Conservation (phyloP, 805 yeast genomes). For the Cyberlindnera mississippiensis region DNA sequence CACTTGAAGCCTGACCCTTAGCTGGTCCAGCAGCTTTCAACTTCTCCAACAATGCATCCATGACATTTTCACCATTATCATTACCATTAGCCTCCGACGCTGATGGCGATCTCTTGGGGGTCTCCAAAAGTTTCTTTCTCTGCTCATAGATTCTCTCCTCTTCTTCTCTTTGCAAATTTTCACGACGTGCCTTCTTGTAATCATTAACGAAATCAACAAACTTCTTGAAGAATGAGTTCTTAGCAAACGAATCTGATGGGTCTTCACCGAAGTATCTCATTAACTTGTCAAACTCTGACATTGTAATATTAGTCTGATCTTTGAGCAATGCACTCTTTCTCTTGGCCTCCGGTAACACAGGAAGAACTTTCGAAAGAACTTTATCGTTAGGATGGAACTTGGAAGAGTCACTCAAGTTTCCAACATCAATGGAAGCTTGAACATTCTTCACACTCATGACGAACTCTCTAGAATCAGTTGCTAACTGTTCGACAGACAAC, state of each 20-base stretch:
- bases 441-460: conserved; percentile 47
- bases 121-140: conserved; percentile 53
- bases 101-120: conserved; percentile 22
- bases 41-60: conserved; percentile 84
- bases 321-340: conserved; percentile 46
- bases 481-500: conserved; percentile 58
- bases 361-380: conserved; percentile 49
- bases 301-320: conserved; percentile 47
- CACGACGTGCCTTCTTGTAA: conserved; percentile 60
- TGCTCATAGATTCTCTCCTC: conserved; percentile 61
- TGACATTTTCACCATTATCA: conserved; percentile 46
- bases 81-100: conserved; percentile 32
- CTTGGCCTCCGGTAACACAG: conserved; percentile 51
- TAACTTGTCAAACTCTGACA: conserved; percentile 49
- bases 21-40: conserved; percentile 82
- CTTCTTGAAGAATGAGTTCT: conserved; percentile 58
- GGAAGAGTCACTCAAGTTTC: conserved; percentile 59
- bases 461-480: conserved; percentile 55
- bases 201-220: conserved; percentile 57
- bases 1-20: conserved; percentile 72
- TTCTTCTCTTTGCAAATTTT: conserved; percentile 65
- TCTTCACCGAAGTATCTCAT: conserved; percentile 76
- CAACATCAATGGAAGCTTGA: conserved; percentile 51
- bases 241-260: conserved; percentile 45
- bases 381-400: conserved; percentile 66